Base-by-base conservation (phyloP, 192 early-diverging fungal species). In the Backusella macrospora region DNA sequence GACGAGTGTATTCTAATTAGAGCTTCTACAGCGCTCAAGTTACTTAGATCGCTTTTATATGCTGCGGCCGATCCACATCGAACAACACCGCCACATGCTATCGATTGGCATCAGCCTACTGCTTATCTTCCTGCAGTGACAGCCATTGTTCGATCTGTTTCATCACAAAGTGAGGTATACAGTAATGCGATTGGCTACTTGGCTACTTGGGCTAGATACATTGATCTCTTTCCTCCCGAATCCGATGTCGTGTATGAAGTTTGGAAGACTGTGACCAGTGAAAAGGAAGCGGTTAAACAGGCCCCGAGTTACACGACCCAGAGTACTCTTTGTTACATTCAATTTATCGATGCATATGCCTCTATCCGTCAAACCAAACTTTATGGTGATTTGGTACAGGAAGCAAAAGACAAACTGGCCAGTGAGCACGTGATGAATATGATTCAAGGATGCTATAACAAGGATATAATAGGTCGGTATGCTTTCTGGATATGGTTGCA, bases 81-180 rank as follows among this genome's bases (percentile, higher is more conserved):
- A 26, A 87, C 82, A 4, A 72, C 75, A 12, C 85, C 85, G 4
- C 80, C 81, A 43, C 83, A 85, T 42, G 80, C 80, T 1, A 80
- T 87, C 23, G 81, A 72, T 37, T 86, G 85, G 85, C 79, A 82
- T 45, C 83, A 86, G 49, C 74, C 81, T 3, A 73, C 71, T 3
- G 74, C 81, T 1, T 84, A 80, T 38, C 37, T 85, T n/a, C 76
- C 79, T 43, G 64, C 67, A 0, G 63, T 76, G 23, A 70, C 62
- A 38, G 49, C 70, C 18, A 23, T 68, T 9, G 39, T 70, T 6
- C 40, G 59, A 43, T 73, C 83, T n/a, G 29, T 18, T 21, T 45
- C 16, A 21, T n/a, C 49, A 16, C 26, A 21, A 18, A n/a, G 23
- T 46, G 42, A 45, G 21, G 14, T 74, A 14, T 48, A 67, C 37